Percentiles rank a stretch among this genome's conserved stretches.
Evolutionary conservation across 768 basidiomycete species (phyloP).

Genomic region (Suillus subluteus): DNA sequence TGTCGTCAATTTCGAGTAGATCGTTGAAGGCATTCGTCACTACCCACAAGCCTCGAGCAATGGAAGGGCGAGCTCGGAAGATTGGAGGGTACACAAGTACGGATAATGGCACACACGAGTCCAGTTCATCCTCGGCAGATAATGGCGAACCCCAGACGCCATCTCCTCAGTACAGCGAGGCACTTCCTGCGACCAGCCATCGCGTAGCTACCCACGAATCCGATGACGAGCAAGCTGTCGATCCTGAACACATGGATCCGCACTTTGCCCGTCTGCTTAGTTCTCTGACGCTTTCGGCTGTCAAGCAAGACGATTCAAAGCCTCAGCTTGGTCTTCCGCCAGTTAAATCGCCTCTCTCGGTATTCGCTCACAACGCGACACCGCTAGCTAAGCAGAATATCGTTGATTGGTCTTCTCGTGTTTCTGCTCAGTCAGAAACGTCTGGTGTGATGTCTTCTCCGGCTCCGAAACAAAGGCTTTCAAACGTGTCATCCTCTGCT

Average conservation of each 20-base stretch:
- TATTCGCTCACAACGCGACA: conserved; percentile 10
- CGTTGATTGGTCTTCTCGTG: conserved; percentile 37
- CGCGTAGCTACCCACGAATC: conserved; percentile 32
- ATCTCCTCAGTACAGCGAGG: conserved; percentile 58
- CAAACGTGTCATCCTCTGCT: conserved; percentile 9
- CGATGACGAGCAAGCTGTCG: conserved; percentile 34
- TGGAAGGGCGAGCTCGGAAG: conserved; percentile 42
- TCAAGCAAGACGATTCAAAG: conserved; percentile 31
- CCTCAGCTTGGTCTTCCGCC: conserved; percentile 12
- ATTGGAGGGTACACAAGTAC: conserved; percentile 23
- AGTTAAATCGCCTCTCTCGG: conserved; percentile 8
- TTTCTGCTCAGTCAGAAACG: conserved; percentile 26
- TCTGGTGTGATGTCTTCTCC: conserved; percentile 14
- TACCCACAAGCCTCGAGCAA: conserved; percentile 57
- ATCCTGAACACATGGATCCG: conserved; percentile 54
- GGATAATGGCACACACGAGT: conserved; percentile 53
- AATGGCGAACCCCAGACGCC: conserved; percentile 66
- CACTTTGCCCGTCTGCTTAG: conserved; percentile 72
- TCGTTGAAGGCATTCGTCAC: conserved; percentile 67
- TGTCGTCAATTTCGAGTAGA: conserved; percentile 20
- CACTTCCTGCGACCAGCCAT: conserved; percentile 30
- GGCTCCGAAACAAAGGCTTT: conserved; percentile 14
- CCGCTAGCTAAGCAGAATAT: conserved; percentile 21
- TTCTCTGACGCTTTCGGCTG: conserved; percentile 61
- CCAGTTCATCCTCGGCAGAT: conserved; percentile 68